Conservation (phyloP, 257 asterid species). For the Nicotiana noctiflora region DNA sequence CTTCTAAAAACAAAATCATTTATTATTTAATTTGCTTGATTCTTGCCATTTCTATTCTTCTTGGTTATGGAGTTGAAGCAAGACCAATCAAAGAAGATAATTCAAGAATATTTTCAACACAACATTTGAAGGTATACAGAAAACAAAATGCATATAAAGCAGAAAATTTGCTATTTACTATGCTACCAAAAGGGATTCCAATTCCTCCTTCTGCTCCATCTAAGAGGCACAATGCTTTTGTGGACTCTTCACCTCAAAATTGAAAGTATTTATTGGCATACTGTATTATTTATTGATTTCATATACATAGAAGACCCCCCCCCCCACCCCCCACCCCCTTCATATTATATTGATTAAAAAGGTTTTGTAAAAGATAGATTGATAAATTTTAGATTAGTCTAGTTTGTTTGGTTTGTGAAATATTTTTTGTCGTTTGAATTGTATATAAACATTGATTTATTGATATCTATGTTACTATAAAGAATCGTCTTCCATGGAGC, state of each 20-base stretch:
- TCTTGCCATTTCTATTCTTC: conserved; percentile 10
- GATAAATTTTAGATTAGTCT: not conserved
- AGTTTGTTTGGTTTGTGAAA: not conserved
- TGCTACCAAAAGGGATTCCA: conserved; percentile 20
- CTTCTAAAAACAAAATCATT: not conserved
- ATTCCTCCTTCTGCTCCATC: conserved; percentile 33
- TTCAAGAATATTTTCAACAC: conserved; percentile 8
- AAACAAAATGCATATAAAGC: not conserved
- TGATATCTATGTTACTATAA: not conserved
- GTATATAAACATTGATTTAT: not conserved
- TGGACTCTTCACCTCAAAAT: conserved; percentile 9
- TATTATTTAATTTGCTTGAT: not conserved
- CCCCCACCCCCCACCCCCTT: too few relatives aligned
- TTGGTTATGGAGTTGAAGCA: not conserved
- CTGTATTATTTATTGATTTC: not conserved
- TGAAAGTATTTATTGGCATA: not conserved
- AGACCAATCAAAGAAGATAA: conserved; percentile 4
- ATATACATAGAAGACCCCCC: not conserved
- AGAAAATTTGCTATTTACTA: conserved; percentile 9
- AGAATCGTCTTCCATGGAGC: not conserved
- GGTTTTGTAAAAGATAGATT: not conserved
- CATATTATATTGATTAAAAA: not conserved
- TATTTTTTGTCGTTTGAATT: not conserved
- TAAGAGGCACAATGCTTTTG: conserved; percentile 24
- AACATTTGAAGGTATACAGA: conserved; percentile 14